Percentiles rank a stretch among this genome's conserved stretches.
Evolutionary conservation across 2,329 filamentous ascomycete species (phyloP).

Genomic region (Xylariaceae sp.): DNA sequence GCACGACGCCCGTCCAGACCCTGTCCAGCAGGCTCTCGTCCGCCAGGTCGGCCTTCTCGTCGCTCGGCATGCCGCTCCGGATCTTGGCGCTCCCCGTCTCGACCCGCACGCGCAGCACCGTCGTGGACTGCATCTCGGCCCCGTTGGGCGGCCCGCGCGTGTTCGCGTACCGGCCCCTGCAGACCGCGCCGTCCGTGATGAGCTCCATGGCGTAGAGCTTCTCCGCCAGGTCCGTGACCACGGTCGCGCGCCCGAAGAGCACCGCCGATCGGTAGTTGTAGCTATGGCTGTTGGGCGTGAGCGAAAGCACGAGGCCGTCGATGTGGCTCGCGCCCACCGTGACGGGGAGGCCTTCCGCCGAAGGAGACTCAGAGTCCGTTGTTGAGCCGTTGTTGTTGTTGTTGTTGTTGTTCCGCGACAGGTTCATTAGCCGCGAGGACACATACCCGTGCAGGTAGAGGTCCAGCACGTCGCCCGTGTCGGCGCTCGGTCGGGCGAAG

Average conservation of each 20-base stretch:
- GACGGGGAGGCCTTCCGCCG: constrained; percentile 65
- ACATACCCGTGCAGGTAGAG: constrained; percentile 84
- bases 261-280: constrained; percentile 83
- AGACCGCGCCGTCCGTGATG: constrained; percentile 70
- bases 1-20: constrained; percentile 54
- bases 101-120: constrained; percentile 64
- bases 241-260: constrained; percentile 66
- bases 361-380: too few relatives aligned
- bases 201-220: constrained; percentile 72
- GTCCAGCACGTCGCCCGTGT: constrained; percentile 60
- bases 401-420: constrained; percentile 37
- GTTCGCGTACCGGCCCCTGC: constrained; percentile 58
- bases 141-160: constrained; percentile 63
- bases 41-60: constrained; percentile 44
- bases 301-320: constrained; percentile 72
- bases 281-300: constrained; percentile 75
- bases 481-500: constrained; percentile 56
- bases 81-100: constrained; percentile 71
- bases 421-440: constrained; percentile 68
- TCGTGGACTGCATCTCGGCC: constrained; percentile 70
- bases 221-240: constrained; percentile 64
- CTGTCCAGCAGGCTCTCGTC: constrained; percentile 36
- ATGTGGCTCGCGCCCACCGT: constrained; percentile 68
- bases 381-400: constrained; percentile 22
- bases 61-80: constrained; percentile 56